Evolutionary conservation across 2,329 filamentous ascomycete genomes (phyloP).

Genomic region (Teratosphaeria zuluensis): DNA sequence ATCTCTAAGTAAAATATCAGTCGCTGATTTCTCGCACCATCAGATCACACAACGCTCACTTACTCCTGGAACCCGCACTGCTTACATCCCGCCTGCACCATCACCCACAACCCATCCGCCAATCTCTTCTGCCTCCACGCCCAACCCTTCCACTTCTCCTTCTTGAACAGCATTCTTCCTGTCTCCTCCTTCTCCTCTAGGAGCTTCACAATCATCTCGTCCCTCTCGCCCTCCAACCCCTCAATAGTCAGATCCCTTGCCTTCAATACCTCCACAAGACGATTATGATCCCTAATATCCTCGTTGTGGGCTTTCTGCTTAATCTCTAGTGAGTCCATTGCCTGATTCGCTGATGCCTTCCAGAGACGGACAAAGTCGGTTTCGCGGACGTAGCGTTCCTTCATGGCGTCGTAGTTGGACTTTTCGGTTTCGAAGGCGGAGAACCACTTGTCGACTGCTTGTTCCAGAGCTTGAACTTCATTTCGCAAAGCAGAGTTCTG

Average conservation of each 20-base stretch:
- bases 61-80: not conserved
- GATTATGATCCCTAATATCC: not conserved
- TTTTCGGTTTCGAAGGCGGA: not conserved
- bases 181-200: not conserved
- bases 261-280: not conserved
- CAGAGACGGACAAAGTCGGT: not conserved
- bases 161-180: not conserved
- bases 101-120: not conserved
- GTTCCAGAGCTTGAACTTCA: not conserved
- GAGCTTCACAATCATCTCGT: not conserved
- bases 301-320: not conserved
- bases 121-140: not conserved
- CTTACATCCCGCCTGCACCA: not conserved
- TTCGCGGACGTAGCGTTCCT: not conserved
- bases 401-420: not conserved
- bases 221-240: not conserved
- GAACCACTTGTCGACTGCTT: not conserved
- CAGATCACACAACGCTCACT: not conserved
- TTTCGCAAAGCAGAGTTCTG: not conserved
- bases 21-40: too few relatives aligned
- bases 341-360: not conserved
- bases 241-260: not conserved
- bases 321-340: not conserved
- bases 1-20: not conserved
- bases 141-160: not conserved